Conservation (phyloP, 345 rosid species). For the Acer saccharum region DNA sequence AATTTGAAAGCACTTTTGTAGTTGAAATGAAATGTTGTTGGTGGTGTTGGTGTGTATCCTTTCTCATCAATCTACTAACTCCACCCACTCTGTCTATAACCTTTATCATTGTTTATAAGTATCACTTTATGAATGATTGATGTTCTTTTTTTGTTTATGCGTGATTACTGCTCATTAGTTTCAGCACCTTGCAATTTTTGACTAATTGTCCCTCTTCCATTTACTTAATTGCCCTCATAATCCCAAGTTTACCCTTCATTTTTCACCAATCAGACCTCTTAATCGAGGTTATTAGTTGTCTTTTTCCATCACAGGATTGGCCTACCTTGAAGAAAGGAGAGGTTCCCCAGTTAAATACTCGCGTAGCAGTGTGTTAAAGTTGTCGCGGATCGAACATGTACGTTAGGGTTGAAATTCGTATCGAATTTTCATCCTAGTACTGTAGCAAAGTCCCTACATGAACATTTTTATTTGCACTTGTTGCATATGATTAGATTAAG, state of each 20-base stretch:
- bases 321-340: slow-evolving; percentile 5
- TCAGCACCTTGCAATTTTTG: slow-evolving; percentile 27
- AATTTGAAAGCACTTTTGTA: background rate
- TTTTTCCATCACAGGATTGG: background rate
- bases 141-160: background rate
- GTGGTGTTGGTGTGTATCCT: background rate
- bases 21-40: background rate
- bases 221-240: background rate
- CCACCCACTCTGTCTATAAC: slow-evolving; percentile 17
- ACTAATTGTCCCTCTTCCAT: slow-evolving; percentile 15
- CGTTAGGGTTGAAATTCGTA: too few relatives aligned
- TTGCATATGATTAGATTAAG: slow-evolving; percentile 1
- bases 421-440: background rate
- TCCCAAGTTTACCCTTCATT: background rate
- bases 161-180: slow-evolving; percentile 24
- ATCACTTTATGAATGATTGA: slow-evolving; percentile 17
- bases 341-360: background rate
- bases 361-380: background rate
- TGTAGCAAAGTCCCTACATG: background rate
- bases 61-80: slow-evolving; percentile 11
- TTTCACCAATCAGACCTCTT: background rate
- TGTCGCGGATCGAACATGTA: too few relatives aligned
- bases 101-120: background rate
- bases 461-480: background rate
- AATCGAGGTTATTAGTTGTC: slow-evolving; percentile 2